These are phyloP conservation scores for Cyclostephanos tholiformis DNA, from an alignment of 108 stramenopile genomes.

Conservation along the genomic window DNA sequence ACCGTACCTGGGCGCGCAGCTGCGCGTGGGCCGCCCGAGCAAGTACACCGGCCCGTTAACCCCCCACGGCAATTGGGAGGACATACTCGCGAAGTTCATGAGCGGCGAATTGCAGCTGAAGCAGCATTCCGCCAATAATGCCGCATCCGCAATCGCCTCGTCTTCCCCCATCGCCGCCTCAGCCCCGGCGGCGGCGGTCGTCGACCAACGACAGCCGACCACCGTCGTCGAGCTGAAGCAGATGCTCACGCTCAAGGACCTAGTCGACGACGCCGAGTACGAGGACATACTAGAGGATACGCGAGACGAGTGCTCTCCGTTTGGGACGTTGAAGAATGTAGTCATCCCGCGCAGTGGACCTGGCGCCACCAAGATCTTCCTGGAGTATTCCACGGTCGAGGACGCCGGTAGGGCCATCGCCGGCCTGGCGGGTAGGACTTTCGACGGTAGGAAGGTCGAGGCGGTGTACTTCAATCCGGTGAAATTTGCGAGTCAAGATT, in stretches of 20 bases:
- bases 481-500: slow-evolving; percentile 68
- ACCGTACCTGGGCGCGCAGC: slow-evolving; percentile 86
- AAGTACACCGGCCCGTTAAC: slow-evolving; percentile 90
- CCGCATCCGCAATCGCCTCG: slow-evolving; percentile 36
- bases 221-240: slow-evolving; percentile 87
- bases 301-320: slow-evolving; percentile 89
- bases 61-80: slow-evolving; percentile 93
- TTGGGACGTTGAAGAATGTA: slow-evolving; percentile 82
- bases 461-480: slow-evolving; percentile 75
- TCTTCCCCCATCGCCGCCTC: slow-evolving; percentile 24
- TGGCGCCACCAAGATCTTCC: slow-evolving; percentile 84
- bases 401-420: slow-evolving; percentile 79
- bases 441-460: slow-evolving; percentile 81
- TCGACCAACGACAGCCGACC: slow-evolving; percentile 43
- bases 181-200: slow-evolving; percentile 20
- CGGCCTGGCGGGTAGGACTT: slow-evolving; percentile 78
- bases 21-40: slow-evolving; percentile 88
- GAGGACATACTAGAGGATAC: slow-evolving; percentile 92
- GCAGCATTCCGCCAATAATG: slow-evolving; percentile 22
- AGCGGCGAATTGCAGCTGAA: slow-evolving; percentile 71
- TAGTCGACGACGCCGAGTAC: slow-evolving; percentile 82
- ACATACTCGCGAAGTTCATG: slow-evolving; percentile 92
- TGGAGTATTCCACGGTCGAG: slow-evolving; percentile 73
- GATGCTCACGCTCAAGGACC: slow-evolving; percentile 87
- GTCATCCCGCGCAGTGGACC: slow-evolving; percentile 79